Evolutionary conservation across 345 rosid genomes (phyloP), one percentile per base, ranked within the genome.

Genomic region (Iberis pinnata): DNA sequence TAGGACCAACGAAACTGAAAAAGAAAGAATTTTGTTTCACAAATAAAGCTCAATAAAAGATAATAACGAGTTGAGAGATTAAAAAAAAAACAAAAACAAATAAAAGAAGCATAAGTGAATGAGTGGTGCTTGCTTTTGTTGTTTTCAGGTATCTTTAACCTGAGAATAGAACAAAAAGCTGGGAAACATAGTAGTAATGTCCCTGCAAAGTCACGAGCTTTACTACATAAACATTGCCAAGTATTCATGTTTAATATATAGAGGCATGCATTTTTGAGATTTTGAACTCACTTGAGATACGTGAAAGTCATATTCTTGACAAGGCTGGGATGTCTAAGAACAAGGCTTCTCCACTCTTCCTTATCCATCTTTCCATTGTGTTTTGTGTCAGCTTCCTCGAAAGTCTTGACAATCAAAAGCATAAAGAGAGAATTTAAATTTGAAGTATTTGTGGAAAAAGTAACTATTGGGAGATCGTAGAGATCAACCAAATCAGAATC

Each of bases 291-390:
- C 99, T 83, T 93, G 73, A 88, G 95, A 69, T 93, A 93, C 57
- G 81, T 97, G 63, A 93, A 88, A 47, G 99, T 93, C 99, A 93
- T 93, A 40, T 92, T 92, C 81, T 84, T 88, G 64, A 88, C 66
- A 68, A 92, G 95, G 47, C 84, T 82, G 18, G 96, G 95, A 68
- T 92, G 95, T 43, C 89, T 86, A 60, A 81, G 46, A 61, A 88
- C 96, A 63, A 92, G 98, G 80, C 65, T 80, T 70, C 95, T 78
- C 96, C 98, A 92, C 70, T 88, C 96, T 73, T 92, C 96, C 70
- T 88, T 83, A 60, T 88, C 96, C 0, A 92, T 88, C 73, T 70
- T 85, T 63, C 98, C 98, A 50, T 92, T 95, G 12, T 92, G 95
- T 63, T 92, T 88, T 10, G 98, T 92, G 71, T 92, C 95, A 4